Base-by-base conservation (phyloP, 257 asterid genomes). In the Fraxinus cuspidata region DNA sequence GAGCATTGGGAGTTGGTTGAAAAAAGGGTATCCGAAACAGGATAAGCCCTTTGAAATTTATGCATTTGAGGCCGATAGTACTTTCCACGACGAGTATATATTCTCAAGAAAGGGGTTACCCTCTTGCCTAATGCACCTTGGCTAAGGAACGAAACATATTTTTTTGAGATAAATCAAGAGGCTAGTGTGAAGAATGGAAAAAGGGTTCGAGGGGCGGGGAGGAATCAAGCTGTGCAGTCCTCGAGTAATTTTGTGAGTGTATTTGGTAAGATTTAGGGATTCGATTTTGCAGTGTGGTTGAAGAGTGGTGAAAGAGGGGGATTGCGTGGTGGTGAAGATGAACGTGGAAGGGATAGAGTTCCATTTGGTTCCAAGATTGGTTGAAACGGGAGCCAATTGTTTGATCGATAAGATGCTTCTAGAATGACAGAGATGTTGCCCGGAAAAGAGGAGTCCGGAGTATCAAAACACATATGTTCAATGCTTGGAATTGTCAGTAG, bases 281-380 rank as follows among this genome's bases (percentile, higher is more conserved):
- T 95, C 65, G 96, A 95, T 79, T 91, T 95, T 81, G 96, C 98
- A 8, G 89, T 81, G 23, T 95, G 99, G 99, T 83, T 95, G 89
- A 93, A 85, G 87, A 84, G 77, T 93, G 0, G 96, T 91, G 10
- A 35, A 90, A 0, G 87, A 86, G 86, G 91, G 76, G 79, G 98
- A 93, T 79, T 95, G 85, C 79, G 97, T 95, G 65, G 97, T 93
- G 81, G 91, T 91, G 98, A 95, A 95, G 90, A 93, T 95, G 97
- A 98, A 95, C 72, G 97, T 93, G 18, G 99, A 93, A 88, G 99
- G 99, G 79, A 95, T 98, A 23, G 98, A 95, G 77, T 93, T 95
- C 32, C 92, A 93, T 63, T 82, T 93, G 91, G 90, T 95, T 13
- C 99, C 99, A 0, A 88, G 92, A 84, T 84, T 95, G 90, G 75